Base-by-base conservation (phyloP, 352 stramenopile genomes). In the Globisporangium uncinulatum region DNA sequence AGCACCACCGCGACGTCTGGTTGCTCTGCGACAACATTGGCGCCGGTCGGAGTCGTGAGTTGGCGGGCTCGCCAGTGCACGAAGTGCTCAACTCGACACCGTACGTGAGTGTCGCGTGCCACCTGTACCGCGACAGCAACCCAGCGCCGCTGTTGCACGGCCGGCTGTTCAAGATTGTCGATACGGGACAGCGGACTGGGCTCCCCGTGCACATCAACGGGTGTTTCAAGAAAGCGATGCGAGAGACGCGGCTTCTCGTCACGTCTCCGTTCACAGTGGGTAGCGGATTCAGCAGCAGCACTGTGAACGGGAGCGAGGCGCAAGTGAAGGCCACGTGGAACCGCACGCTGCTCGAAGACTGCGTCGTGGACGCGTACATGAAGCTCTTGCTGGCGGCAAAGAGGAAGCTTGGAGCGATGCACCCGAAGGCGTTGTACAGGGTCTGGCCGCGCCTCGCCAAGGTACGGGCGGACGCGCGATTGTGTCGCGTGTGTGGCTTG, bases 201-300 rank as follows among this genome's bases (percentile, higher is more conserved):
- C 54, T 92, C 21, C 83, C 79, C 1, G 54, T 92, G 24, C 83
- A 92, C 36, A 71, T 92, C 44, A 89, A 89, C 61, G 83, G 77
- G 1, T 87, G 76, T 42, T 92, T 92, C 57, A 91, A 89, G 56
- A 89, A 77, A 24, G 56, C 72, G 14, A 62, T 79, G 15, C 76
- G 70, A 45, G 69, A 86, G 48, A 86, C 70, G 24, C 42, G 70
- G 6, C 54, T 86, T 19, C 45, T 66, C 2, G 51, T 86, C 15
- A 62, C 37, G 32, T 50, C 49, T 4, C 43, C 59, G 49, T 17
- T 21, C 45, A 54, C 44, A 17, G 64, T 31, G 29, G 58, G 58
- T 49, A 49, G 17, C 9, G 53, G 54, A 36, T 52, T 50, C 54
- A 59, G 41, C 57, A 59, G 56, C 36, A 50, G 54, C 42, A 66